Evolutionary conservation across 2,329 filamentous ascomycete species (phyloP).

Genomic region (Fusarium cicatricum): DNA sequence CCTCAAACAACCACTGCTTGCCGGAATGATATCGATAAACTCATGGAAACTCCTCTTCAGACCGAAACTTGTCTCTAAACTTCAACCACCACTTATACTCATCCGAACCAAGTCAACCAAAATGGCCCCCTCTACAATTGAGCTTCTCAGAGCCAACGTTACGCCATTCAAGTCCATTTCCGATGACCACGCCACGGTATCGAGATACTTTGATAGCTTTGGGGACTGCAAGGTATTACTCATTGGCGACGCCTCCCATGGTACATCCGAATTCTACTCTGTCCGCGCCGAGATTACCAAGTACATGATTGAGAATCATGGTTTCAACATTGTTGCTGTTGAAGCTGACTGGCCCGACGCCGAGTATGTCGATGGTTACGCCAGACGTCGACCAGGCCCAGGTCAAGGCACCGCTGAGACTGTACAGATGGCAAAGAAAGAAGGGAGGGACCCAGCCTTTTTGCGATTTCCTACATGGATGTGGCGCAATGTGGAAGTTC

Average conservation of each 20-base stretch:
- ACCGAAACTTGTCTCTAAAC: neutral
- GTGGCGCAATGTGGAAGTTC: constrained; percentile 30
- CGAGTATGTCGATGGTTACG: constrained; percentile 23
- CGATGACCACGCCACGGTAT: constrained; percentile 6
- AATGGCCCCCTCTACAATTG: constrained; percentile 13
- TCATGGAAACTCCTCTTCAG: neutral
- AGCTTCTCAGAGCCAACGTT: constrained; percentile 9
- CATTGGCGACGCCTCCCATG: constrained; percentile 22
- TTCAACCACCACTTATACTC: too few species aligned
- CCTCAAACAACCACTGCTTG: neutral
- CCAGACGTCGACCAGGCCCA: constrained; percentile 8
- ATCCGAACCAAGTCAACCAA: neutral
- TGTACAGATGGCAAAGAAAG: constrained; percentile 10
- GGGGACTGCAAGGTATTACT: constrained; percentile 20
- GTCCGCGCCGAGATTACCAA: constrained; percentile 28
- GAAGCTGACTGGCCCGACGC: constrained; percentile 29
- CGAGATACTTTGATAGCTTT: constrained; percentile 21
- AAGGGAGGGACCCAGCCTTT: constrained; percentile 17
- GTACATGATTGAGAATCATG: constrained; percentile 25
- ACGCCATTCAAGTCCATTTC: constrained; percentile 16
- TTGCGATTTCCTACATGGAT: constrained; percentile 25
- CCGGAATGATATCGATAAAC: neutral
- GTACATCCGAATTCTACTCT: constrained; percentile 22
- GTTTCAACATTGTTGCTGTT: constrained; percentile 25
- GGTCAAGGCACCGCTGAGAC: constrained; percentile 18